Base-by-base conservation (phyloP, 1,284 basidiomycete species). In the Tylopilus sp. region DNA sequence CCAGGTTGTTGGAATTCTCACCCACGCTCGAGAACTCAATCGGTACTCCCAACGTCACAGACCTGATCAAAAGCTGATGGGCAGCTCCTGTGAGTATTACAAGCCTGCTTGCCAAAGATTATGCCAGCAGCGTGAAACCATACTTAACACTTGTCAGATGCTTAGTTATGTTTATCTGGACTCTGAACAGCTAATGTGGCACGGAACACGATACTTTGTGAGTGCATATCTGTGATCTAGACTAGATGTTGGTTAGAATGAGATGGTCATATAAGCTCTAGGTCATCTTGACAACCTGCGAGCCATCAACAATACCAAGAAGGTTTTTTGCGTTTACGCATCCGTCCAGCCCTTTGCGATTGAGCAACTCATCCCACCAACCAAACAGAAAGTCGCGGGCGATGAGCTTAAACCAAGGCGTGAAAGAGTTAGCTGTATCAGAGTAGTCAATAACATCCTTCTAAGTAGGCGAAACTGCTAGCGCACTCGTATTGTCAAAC, bases 391-490 rank as follows among this genome's bases (percentile, higher is more conserved):
- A 98, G 69, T 97, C 92, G 9, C 94, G 85, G 2, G 94, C 94
- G 65, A 99, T 99, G 37, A 99, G 84, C 71, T 94, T 94, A 85
- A 99, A 99, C 97, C 97, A 99, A 0, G 97, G 97, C 5, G 97
- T 99, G 73, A 99, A 99, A 0, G 83, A 83, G 67, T 91, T 90
- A 40, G 76, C 93, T 96, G 66, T 15, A 36, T 51, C 32, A 33
- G 17, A 35, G 45, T 26, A 42, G 52, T 56, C 26, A 33, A 44
- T 43, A 61, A 40, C 47, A 17, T 25, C 36, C 35, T 41, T 40
- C 22, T 50, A 28, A 17, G 25, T 14, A 44, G 40, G 29, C 49
- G 19, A 20, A 37, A 39, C 6, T 13, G 20, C 28, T 43, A 32
- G 67, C 79, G 61, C 70, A 94, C 93, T 76, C 24, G 85, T 68